Evolutionary conservation across 768 basidiomycete genomes (phyloP).

Genomic region (Auricularia sp.): DNA sequence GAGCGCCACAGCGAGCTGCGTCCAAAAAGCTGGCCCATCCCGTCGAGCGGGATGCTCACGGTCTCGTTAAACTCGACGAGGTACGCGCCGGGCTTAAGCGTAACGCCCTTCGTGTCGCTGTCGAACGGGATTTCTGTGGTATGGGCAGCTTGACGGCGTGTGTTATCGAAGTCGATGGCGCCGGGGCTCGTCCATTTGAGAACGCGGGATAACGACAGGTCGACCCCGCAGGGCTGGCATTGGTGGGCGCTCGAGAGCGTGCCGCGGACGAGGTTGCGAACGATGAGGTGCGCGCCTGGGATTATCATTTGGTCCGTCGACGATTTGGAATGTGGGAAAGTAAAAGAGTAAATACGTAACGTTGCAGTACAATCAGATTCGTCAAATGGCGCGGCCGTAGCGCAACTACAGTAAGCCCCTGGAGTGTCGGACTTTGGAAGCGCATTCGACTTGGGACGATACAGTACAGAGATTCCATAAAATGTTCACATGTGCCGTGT

Average conservation of each 20-base stretch:
- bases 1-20: constrained; percentile 15
- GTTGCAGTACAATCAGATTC: background rate
- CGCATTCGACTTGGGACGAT: no score
- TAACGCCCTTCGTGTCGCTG: constrained; percentile 2
- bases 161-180: constrained; percentile 14
- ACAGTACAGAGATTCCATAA: no score
- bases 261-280: background rate
- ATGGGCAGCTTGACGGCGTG: constrained; percentile 6
- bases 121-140: constrained; percentile 10
- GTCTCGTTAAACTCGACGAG: constrained; percentile 17
- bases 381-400: no score
- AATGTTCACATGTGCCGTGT: no score
- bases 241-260: background rate
- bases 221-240: constrained; percentile 13
- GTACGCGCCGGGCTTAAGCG: constrained; percentile 10
- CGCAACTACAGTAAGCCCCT: no score
- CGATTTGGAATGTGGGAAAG: no score
- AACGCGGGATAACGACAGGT: constrained; percentile 8
- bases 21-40: constrained; percentile 13
- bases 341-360: no score
- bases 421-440: no score
- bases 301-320: background rate
- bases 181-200: constrained; percentile 9
- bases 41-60: constrained; percentile 11
- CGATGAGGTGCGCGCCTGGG: background rate